These are phyloP conservation scores for Solanum hybrid DNA, from an alignment of 305 asterid genomes.

Conservation along the genomic window DNA sequence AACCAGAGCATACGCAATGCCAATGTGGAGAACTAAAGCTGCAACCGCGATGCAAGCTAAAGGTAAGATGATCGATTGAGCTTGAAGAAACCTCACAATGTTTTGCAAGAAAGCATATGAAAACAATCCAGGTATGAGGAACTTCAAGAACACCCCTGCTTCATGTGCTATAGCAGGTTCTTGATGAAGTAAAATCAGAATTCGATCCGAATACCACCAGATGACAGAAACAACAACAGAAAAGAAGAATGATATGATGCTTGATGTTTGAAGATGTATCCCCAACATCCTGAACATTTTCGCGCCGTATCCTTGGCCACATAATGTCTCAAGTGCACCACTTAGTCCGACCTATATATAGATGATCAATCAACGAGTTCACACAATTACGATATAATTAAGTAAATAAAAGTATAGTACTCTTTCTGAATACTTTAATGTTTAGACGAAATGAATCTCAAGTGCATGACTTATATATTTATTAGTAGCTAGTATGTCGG, in stretches of 20 bases:
- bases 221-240: conserved; percentile 30
- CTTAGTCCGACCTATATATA: conserved; percentile 58
- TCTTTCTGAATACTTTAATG: too few relatives aligned
- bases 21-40: conserved; percentile 41
- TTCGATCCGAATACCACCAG: conserved; percentile 54
- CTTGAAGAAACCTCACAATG: conserved; percentile 67
- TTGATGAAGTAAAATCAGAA: conserved; percentile 44
- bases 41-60: conserved; percentile 41
- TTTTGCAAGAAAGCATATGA: conserved; percentile 67
- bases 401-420: neutral
- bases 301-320: conserved; percentile 85
- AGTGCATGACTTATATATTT: too few relatives aligned
- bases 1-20: conserved; percentile 39
- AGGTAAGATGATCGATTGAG: conserved; percentile 60
- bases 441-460: too few relatives aligned
- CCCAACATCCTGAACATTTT: conserved; percentile 49
- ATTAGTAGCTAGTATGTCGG: too few relatives aligned
- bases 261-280: conserved; percentile 60
- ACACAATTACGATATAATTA: neutral
- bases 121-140: conserved; percentile 56
- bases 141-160: conserved; percentile 59
- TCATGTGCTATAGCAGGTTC: conserved; percentile 37
- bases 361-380: neutral
- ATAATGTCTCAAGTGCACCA: conserved; percentile 76
- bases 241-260: conserved; percentile 41